Evolutionary conservation across 148 eudicot species (phyloP).

Genomic region (Fagopyrum esculentum): DNA sequence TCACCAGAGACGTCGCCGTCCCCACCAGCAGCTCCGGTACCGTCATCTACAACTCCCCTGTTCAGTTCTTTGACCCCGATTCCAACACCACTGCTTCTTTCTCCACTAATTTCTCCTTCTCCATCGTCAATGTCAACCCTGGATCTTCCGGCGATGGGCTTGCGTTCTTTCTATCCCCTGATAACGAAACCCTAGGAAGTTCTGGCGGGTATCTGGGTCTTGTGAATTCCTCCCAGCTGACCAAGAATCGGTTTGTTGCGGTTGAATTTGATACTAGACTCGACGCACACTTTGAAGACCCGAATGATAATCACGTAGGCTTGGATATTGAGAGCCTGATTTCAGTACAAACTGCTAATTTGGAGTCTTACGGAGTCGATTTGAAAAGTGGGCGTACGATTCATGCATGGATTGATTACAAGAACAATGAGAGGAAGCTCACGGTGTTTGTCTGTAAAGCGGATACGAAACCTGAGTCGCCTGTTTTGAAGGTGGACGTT

Average conservation of each 20-base stretch:
- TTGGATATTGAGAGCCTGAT: slow-evolving; percentile 59
- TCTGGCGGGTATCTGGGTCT: slow-evolving; percentile 82
- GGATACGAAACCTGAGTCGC: slow-evolving; percentile 34
- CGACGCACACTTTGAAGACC: slow-evolving; percentile 56
- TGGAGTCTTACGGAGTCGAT: slow-evolving; percentile 30
- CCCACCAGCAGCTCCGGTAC: slow-evolving; percentile 80
- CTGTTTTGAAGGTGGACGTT: slow-evolving; percentile 45
- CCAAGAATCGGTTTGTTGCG: slow-evolving; percentile 66
- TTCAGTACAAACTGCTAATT: slow-evolving; percentile 45
- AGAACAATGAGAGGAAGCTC: slow-evolving; percentile 28
- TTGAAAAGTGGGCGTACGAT: slow-evolving; percentile 57
- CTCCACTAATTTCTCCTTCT: slow-evolving; percentile 62
- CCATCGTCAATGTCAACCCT: slow-evolving; percentile 45
- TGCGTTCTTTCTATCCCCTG: slow-evolving; percentile 66
- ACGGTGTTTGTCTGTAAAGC: slow-evolving; percentile 52
- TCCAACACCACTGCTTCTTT: slow-evolving; percentile 60
- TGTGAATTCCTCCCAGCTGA: slow-evolving; percentile 52
- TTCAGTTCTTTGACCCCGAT: slow-evolving; percentile 46
- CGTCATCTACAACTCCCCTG: slow-evolving; percentile 50
- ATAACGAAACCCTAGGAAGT: slow-evolving; percentile 51
- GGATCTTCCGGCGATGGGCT: slow-evolving; percentile 67
- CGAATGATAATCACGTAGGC: slow-evolving; percentile 75
- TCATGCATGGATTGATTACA: slow-evolving; percentile 80
- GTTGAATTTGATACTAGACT: slow-evolving; percentile 72
- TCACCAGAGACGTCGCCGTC: slow-evolving; percentile 52